phyloP scores from a whole-genome alignment of 108 stramenopile genomes.

The Ochromonas danica region DNA sequence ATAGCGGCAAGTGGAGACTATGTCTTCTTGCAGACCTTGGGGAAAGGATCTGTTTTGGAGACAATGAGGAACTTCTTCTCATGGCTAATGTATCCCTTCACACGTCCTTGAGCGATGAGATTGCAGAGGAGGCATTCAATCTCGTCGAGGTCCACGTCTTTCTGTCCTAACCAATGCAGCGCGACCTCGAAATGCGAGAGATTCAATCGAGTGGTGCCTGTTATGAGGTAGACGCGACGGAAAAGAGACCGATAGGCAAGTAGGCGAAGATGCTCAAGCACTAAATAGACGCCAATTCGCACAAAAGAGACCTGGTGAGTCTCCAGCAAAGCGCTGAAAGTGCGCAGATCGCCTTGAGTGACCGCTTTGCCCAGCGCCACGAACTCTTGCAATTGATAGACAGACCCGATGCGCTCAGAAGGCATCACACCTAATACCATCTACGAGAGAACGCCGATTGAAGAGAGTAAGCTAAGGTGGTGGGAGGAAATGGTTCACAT shows the following conservation, averaged over 20 bases:
- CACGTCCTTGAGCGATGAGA: conserved; percentile 76
- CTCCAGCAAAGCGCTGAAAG: conserved; percentile 72
- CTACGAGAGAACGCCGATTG: no score
- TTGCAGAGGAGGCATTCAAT: conserved; percentile 94
- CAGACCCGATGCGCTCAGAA: neutral
- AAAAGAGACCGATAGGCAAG: conserved; percentile 91
- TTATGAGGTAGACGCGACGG: conserved; percentile 70
- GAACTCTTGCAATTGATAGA: conserved; percentile 72
- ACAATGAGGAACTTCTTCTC: conserved; percentile 80
- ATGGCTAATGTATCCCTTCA: conserved; percentile 89
- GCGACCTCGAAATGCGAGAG: conserved; percentile 63
- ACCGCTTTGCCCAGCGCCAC: conserved; percentile 69
- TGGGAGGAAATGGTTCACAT: no score
- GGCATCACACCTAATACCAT: neutral
- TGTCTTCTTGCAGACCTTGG: no score
- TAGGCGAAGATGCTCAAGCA: conserved; percentile 87
- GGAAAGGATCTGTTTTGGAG: conserved; percentile 89
- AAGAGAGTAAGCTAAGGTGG: no score
- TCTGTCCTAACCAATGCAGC: conserved; percentile 67
- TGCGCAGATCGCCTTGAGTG: conserved; percentile 78
- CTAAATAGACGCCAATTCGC: conserved; percentile 79
- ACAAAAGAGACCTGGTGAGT: conserved; percentile 63
- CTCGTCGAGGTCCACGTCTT: conserved; percentile 86
- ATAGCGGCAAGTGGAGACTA: no score
- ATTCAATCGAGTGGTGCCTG: conserved; percentile 65